Base-by-base conservation (phyloP, 2,329 filamentous ascomycete genomes). In the Diaporthe australafricana region DNA sequence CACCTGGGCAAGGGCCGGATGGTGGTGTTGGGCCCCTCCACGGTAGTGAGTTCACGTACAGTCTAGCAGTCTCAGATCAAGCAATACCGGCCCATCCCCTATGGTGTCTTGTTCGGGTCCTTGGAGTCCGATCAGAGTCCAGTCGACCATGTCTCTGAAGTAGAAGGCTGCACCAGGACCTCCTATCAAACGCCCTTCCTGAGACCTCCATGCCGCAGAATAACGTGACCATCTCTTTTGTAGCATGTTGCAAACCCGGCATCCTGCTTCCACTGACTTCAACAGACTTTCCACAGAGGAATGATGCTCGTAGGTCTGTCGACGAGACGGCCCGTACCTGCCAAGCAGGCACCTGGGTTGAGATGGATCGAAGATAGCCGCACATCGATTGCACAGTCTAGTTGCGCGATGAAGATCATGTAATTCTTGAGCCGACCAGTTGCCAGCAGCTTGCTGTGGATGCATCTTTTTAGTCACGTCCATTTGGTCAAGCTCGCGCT, bases 151-250 rank as follows among this genome's bases (percentile, higher is more conserved):
- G 14, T 25, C 22, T 22, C 20, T 16, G 32, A 38, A 57, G 35
- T 57, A 57, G 14, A 57, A 57, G 4, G 55, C 32, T 25, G 22
- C 55, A 27, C 14, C 53, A 16, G 14, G 9, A 3, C 3, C n/a
- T 16, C 20, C n/a, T 22, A 5, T 22, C 1, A 17, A 25, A 12
- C 16, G 25, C 2, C 25, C 27, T 11, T n/a, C 25, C 17, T 17
- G 20, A 32, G 38, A 22, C 22, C n/a, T 60, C 11, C 32, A 42
- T 7, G 22, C 17, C 12, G 32, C 22, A 17, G 45, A 67, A 17
- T 67, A 67, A 5, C 32, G 30, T 2, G 48, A 38, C 62, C 32
- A 67, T n/a, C 63, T 40, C 52, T 40, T 35, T n/a, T 67, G 5
- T 17, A 67, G 25, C n/a, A 53, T 67, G 17, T 38, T 42, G 35